Evolutionary conservation across 148 eudicot genomes (phyloP).

Genomic region (Polygonum maritimum): DNA sequence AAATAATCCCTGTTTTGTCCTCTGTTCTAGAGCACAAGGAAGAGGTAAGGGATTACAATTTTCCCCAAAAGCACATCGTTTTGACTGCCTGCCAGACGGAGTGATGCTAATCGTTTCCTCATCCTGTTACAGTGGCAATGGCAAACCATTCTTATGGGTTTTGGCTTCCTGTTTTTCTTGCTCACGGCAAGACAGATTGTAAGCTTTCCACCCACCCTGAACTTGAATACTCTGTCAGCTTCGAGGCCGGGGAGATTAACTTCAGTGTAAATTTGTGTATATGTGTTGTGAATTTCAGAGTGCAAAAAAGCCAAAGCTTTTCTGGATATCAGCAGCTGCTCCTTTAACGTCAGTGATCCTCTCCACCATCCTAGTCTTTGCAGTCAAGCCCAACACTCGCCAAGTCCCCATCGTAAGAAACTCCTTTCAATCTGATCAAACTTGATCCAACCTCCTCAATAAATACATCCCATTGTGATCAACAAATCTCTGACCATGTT

Average conservation of each 20-base stretch:
- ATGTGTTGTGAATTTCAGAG: conserved; percentile 36
- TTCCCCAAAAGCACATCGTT: not conserved
- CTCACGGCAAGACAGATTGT: conserved; percentile 64
- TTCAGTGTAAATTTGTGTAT: not conserved
- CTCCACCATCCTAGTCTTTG: conserved; percentile 25
- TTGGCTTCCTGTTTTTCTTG: conserved; percentile 54
- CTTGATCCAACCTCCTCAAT: not conserved
- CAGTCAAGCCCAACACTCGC: not conserved
- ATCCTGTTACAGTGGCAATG: conserved; percentile 71
- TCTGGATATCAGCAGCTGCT: conserved; percentile 80
- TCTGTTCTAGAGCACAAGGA: conserved; percentile 53
- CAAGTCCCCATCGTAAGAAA: not conserved
- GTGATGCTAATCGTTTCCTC: not conserved
- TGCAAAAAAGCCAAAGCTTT: conserved; percentile 52
- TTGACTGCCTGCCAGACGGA: not conserved
- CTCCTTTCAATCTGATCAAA: not conserved
- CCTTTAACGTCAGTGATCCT: conserved; percentile 37
- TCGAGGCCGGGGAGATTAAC: not conserved
- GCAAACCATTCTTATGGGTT: conserved; percentile 82
- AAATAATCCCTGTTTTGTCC: conserved; percentile 65
- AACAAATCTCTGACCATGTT: not conserved
- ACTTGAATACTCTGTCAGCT: not conserved
- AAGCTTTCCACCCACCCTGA: not conserved
- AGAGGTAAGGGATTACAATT: conserved; percentile 40
- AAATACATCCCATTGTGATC: not conserved